A percentile compares a stretch with the other conserved stretches of the same genome.
Evolutionary conservation across 371 early-diverging fungal genomes (phyloP).

Genomic region (Mucor plumbeus): DNA sequence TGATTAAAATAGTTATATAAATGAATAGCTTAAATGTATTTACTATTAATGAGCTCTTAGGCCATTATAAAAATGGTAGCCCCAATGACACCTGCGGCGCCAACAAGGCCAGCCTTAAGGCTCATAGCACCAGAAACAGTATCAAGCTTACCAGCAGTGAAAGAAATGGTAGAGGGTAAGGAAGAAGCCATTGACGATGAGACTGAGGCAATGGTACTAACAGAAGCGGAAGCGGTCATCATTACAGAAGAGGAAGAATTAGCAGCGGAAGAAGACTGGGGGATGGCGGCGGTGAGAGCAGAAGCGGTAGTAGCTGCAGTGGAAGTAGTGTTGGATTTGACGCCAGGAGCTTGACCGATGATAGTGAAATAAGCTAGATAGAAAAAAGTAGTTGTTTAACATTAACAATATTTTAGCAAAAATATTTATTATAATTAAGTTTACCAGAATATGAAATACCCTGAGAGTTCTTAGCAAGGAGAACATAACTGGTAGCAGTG

Average conservation of each 20-base stretch:
- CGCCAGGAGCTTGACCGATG: background rate
- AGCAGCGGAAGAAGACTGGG: background rate
- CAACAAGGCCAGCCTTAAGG: slow-evolving; percentile 27
- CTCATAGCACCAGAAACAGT: slow-evolving; percentile 7
- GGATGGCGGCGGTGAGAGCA: background rate
- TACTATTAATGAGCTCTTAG: background rate
- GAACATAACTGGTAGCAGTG: background rate
- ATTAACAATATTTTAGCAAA: no score
- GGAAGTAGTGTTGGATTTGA: background rate
- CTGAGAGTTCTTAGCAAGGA: background rate
- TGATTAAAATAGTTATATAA: no score
- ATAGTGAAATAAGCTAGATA: background rate
- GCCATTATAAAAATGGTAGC: slow-evolving; percentile 28
- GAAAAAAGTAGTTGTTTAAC: background rate
- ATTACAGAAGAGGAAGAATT: background rate
- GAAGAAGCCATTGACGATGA: background rate
- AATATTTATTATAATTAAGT: background rate
- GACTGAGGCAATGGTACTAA: background rate
- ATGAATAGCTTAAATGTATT: no score
- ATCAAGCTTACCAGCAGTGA: background rate
- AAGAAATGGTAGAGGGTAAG: slow-evolving; percentile 1
- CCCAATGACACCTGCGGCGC: slow-evolving; percentile 25
- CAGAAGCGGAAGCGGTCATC: background rate
- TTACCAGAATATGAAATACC: background rate
- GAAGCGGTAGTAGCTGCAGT: background rate